Conservation (phyloP, 352 stramenopile genomes). For the Ophiocytium majus region DNA sequence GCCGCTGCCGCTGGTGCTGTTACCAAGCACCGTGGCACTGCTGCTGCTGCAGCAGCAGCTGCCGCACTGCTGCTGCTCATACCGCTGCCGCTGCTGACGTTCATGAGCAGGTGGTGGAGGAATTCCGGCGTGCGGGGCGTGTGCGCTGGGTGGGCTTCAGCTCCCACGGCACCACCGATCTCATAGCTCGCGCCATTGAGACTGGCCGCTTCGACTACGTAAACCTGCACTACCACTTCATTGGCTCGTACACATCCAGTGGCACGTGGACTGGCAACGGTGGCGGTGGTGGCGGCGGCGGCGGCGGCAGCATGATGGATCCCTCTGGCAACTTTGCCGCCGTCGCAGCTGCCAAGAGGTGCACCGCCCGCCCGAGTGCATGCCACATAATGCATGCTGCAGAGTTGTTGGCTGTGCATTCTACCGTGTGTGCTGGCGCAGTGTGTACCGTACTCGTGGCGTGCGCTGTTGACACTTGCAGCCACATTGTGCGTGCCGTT, state of each 20-base stretch:
- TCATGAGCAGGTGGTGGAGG: constrained; percentile 55
- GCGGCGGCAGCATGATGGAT: neutral
- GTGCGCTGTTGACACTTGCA: too few relatives aligned
- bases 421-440: too few relatives aligned
- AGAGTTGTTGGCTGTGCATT: too few relatives aligned
- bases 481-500: too few relatives aligned
- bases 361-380: too few relatives aligned
- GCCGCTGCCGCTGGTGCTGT: too few relatives aligned
- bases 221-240: constrained; percentile 49
- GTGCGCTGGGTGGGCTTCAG: constrained; percentile 70
- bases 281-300: neutral
- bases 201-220: constrained; percentile 69
- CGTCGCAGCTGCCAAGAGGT: neutral
- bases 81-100: too few relatives aligned
- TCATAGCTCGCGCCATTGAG: constrained; percentile 66
- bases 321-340: neutral
- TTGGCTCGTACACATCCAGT: constrained; percentile 50
- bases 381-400: too few relatives aligned
- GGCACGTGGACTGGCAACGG: constrained; percentile 11
- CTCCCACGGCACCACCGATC: constrained; percentile 63
- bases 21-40: too few relatives aligned
- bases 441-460: too few relatives aligned
- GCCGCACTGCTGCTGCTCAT: too few relatives aligned
- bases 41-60: too few relatives aligned
- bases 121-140: constrained; percentile 64